Percentiles rank a stretch among this genome's conserved stretches.
Evolutionary conservation across 1,139 yeast genomes (phyloP).

Genomic region (Magnusiomyces suaveolens): DNA sequence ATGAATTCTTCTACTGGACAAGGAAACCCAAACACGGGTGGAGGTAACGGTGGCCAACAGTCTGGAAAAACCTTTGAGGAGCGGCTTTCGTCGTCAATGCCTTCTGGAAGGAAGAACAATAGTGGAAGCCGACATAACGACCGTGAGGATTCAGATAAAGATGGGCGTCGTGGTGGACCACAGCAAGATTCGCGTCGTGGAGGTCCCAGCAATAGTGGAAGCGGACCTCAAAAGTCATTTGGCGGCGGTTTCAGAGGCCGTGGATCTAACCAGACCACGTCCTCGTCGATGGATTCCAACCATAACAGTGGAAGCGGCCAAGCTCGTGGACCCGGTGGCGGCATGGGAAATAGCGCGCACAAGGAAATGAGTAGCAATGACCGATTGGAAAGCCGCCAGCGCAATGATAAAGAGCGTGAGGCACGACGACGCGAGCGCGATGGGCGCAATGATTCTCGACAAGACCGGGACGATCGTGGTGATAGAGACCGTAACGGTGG

Average conservation of each 20-base stretch:
- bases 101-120: background rate
- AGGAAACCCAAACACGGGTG: background rate
- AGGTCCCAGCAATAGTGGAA: background rate
- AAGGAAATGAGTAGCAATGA: background rate
- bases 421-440: background rate
- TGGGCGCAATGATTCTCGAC: background rate
- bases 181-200: background rate
- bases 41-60: background rate
- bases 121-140: background rate
- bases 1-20: background rate
- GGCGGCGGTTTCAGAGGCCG: background rate
- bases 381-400: background rate
- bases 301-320: background rate
- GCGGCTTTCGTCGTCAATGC: background rate
- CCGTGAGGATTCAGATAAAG: background rate
- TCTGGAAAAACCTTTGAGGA: background rate
- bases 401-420: slow-evolving; percentile 1
- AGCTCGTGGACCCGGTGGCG: background rate
- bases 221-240: background rate
- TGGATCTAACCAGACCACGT: background rate
- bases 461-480: background rate
- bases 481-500: background rate
- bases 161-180: background rate
- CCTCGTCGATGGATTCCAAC: background rate
- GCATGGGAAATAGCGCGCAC: background rate